A percentile compares a stretch with the other conserved stretches of the same genome.
Conservation (phyloP, 371 early-diverging fungal species). For the Sporodiniella umbellata region DNA sequence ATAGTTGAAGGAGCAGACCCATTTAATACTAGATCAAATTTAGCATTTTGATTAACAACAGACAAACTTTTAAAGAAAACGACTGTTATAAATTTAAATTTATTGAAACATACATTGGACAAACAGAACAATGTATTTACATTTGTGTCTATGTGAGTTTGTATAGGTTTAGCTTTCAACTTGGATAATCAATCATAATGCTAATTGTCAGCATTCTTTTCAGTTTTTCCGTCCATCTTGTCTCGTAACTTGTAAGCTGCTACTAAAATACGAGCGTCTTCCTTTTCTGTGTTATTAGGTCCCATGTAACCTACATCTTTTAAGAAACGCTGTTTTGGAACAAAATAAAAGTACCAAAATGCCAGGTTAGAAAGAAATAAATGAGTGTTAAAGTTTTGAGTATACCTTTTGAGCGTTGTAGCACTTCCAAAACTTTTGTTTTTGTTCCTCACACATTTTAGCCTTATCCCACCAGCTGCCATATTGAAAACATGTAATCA, state of each 20-base stretch:
- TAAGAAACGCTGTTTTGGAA: slow-evolving; percentile 27
- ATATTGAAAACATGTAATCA: slow-evolving; percentile 50
- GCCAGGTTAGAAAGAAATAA: too few relatives aligned
- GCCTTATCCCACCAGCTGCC: slow-evolving; percentile 67
- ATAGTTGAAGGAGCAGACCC: slow-evolving; percentile 23
- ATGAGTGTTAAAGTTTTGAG: background rate
- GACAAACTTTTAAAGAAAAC: too few relatives aligned
- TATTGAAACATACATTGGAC: too few relatives aligned
- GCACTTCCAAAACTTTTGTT: slow-evolving; percentile 52
- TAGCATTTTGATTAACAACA: too few relatives aligned
- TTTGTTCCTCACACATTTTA: slow-evolving; percentile 59
- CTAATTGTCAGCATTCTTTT: too few relatives aligned
- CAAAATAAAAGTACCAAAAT: background rate
- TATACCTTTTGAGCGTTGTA: slow-evolving; percentile 48
- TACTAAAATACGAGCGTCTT: slow-evolving; percentile 24
- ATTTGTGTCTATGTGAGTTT: too few relatives aligned
- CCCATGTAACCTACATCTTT: slow-evolving; percentile 41
- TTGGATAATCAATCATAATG: too few relatives aligned
- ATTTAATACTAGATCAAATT: too few relatives aligned
- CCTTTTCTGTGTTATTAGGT: slow-evolving; percentile 31
- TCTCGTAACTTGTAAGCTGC: slow-evolving; percentile 18
- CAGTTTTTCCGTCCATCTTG: slow-evolving; percentile 4
- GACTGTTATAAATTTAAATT: too few relatives aligned
- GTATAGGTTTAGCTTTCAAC: too few relatives aligned
- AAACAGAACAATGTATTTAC: too few relatives aligned